phyloP scores from a whole-genome alignment of 352 stramenopile genomes.

The Globisporangium spinosum region DNA sequence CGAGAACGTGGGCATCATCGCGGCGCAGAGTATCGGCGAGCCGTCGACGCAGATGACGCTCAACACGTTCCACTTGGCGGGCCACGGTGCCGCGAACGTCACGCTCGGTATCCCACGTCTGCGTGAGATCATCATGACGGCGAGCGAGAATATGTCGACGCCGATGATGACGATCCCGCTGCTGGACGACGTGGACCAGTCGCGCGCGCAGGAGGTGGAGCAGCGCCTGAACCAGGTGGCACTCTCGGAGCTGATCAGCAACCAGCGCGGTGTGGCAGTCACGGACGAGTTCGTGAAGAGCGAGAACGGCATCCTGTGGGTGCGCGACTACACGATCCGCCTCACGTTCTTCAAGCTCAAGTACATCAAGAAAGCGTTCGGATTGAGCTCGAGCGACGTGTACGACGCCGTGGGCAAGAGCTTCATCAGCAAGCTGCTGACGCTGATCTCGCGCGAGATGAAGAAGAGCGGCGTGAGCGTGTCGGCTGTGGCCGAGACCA shows the following conservation, averaged over 20 bases:
- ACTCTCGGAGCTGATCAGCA: conserved; percentile 92
- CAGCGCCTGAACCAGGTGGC: conserved; percentile 91
- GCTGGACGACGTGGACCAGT: conserved; percentile 38
- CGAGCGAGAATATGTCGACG: conserved; percentile 95
- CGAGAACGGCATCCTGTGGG: conserved; percentile 90
- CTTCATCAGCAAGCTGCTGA: conserved; percentile 93
- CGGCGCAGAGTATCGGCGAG: conserved; percentile 98
- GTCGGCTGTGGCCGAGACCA: conserved; percentile 45
- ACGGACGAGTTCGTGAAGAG: conserved; percentile 89
- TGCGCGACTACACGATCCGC: conserved; percentile 95
- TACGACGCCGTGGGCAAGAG: conserved; percentile 75
- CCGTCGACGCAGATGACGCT: conserved; percentile 99
- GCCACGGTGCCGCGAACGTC: conserved; percentile 98
- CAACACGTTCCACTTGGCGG: conserved; percentile 99
- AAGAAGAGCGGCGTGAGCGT: conserved; percentile 81
- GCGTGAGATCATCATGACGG: conserved; percentile 99
- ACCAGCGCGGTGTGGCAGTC: conserved; percentile 90
- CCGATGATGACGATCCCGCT: conserved; percentile 99
- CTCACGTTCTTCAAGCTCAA: conserved; percentile 93
- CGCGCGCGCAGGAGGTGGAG: conserved; percentile 71
- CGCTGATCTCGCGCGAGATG: conserved; percentile 93
- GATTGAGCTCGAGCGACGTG: conserved; percentile 92
- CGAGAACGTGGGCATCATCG: conserved; percentile 98
- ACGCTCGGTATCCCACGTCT: conserved; percentile 99
- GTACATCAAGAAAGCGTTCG: conserved; percentile 95